Conservation (phyloP, 1,139 yeast species). For the Sporopachydermia cereana region DNA sequence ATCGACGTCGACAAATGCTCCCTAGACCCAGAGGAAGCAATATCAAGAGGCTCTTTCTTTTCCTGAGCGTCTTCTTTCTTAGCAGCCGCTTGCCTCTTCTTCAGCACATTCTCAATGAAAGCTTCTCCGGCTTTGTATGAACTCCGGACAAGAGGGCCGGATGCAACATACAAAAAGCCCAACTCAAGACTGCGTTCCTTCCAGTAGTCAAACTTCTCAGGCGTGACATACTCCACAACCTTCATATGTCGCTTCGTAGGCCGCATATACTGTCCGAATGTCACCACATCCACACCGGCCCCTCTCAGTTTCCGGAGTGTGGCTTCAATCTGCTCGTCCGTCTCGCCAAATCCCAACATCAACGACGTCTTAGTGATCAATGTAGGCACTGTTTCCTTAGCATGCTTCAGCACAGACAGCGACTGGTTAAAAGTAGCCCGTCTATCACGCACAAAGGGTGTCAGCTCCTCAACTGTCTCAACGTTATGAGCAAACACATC, state of each 20-base stretch:
- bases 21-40: neutral
- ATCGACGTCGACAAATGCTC: neutral
- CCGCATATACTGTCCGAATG: slow-evolving; percentile 98
- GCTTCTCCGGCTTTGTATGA: slow-evolving; percentile 98
- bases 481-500: slow-evolving; percentile 97
- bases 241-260: slow-evolving; percentile 98
- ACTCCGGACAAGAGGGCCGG: slow-evolving; percentile 94
- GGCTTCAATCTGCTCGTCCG: slow-evolving; percentile 75
- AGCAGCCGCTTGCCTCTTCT: slow-evolving; percentile 40
- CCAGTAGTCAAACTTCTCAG: slow-evolving; percentile 93
- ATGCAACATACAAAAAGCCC: slow-evolving; percentile 94
- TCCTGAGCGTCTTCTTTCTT: slow-evolving; percentile 6
- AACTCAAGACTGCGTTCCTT: slow-evolving; percentile 72
- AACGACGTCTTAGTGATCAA: slow-evolving; percentile 86
- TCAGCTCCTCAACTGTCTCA: slow-evolving; percentile 90
- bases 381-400: slow-evolving; percentile 64
- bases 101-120: slow-evolving; percentile 85
- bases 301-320: slow-evolving; percentile 67
- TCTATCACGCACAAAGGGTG: slow-evolving; percentile 93
- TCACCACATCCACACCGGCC: slow-evolving; percentile 82
- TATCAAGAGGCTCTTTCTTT: neutral
- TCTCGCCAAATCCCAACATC: slow-evolving; percentile 96
- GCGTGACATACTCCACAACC: slow-evolving; percentile 91
- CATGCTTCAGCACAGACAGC: slow-evolving; percentile 60
- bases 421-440: slow-evolving; percentile 93